Evolutionary conservation across 169 alveolate species (phyloP), one percentile per base, ranked within the genome.

Genomic region (Eimeria brunetti): DNA sequence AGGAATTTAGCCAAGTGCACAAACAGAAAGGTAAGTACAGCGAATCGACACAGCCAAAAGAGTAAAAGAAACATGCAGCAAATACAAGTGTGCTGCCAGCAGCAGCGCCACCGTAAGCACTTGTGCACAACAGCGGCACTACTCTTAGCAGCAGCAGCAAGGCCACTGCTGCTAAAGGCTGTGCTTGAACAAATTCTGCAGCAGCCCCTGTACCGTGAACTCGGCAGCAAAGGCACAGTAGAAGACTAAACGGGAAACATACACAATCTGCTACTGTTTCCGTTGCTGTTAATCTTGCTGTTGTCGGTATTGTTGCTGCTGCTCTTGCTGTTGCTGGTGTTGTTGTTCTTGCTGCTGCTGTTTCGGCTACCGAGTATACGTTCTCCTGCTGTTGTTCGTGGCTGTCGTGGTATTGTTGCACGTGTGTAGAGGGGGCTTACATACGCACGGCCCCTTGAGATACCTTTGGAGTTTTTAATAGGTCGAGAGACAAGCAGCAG

Each of bases 161-260:
- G 51, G 46, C 9, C 46, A 84, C 91, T 84, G 76, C 64, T 84
- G 91, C 6, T 78, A 78, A 41, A 78, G 56, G 76, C 91, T 84
- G 91, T 84, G 80, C 41, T 84, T 84, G 60, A 78, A 84, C 53
- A 84, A 69, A 84, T 30, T 84, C 22, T 84, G 78, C 24, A 84
- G 78, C 58, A 84, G 91, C 78, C 58, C 91, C 46, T 84, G 80
- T 41, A 84, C 91, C 46, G 91, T 58, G 46, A 84, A 84, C 91
- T 84, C 41, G 41, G 58, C 27, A 22, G 78, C 49, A 67, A 33
- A 67, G 49, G 24, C 78, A 67, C 78, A 67, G 22, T 67, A 49
- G 78, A 67, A 67, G 33, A 11, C 78, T 20, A 67, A n/a, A 22
- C 41, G 9, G 41, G 16, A 27, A 24, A 14, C 75, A 7, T n/a